Percentiles rank a stretch among this genome's conserved stretches.
phyloP scores from a whole-genome alignment of 352 stramenopile species.

The Globisporangium sylvaticum region DNA sequence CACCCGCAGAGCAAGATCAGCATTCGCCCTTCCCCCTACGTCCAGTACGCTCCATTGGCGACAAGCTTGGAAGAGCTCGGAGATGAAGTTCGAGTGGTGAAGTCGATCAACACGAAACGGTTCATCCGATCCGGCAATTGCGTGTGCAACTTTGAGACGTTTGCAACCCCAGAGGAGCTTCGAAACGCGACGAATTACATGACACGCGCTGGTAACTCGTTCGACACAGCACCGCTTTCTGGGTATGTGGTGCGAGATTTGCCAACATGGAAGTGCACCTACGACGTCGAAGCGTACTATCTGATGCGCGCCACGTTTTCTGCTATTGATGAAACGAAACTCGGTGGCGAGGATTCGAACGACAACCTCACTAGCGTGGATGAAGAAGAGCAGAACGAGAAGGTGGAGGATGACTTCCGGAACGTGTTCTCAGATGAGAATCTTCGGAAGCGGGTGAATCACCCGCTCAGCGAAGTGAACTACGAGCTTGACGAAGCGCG shows the following conservation, averaged over 20 bases:
- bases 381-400: conserved; percentile 53
- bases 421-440: conserved; percentile 61
- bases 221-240: conserved; percentile 45
- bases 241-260: conserved; percentile 84
- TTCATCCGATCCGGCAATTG: conserved; percentile 80
- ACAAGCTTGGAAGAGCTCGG: conserved; percentile 79
- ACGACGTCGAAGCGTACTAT: conserved; percentile 86
- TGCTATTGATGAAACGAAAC: conserved; percentile 44
- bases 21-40: conserved; percentile 75
- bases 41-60: conserved; percentile 80
- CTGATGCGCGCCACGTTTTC: conserved; percentile 83
- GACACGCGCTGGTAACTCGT: conserved; percentile 22
- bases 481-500: conserved; percentile 80
- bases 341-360: conserved; percentile 15
- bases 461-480: conserved; percentile 67
- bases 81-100: conserved; percentile 63
- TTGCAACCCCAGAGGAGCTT: conserved; percentile 66
- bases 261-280: conserved; percentile 84
- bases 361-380: conserved; percentile 31
- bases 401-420: conserved; percentile 78
- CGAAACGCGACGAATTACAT: conserved; percentile 38
- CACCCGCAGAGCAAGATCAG: conserved; percentile 87
- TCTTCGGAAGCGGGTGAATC: conserved; percentile 42
- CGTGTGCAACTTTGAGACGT: conserved; percentile 78
- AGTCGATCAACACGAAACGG: conserved; percentile 71